Evolutionary conservation across 306 rosid genomes (phyloP), one percentile per base, ranked within the genome.

Genomic region (Cucumis melo): DNA sequence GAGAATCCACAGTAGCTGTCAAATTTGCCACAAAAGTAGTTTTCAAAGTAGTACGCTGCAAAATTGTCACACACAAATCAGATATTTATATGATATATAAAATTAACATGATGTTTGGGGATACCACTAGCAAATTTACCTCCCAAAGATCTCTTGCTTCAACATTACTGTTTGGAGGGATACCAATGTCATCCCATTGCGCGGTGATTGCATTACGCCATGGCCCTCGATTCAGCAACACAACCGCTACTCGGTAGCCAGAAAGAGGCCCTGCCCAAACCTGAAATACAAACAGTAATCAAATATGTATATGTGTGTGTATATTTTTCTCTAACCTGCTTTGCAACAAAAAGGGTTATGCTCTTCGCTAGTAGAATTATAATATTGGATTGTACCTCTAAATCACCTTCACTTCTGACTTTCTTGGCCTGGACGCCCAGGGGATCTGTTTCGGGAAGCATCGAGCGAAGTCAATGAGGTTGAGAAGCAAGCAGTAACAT

Each of bases 251-350:
- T 77, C 91, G 88, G 80, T 89, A 90, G 21, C 87, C 83, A 21
- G 97, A 83, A 24, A 94, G 96, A 56, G 96, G 96, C 58, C 97
- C 99, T 71, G 96, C 97, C 99, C 99, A 94, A 60, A 89, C 73
- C 99, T 94, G 86, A 82, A 50, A 2, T 4, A 29, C 15, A 17
- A 46, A 48, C 53, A 50, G 41, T 5, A 27, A 55, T 21, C 55
- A 71, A 68, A 44, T 32, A 32, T 32, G 1, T 2, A 32, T 3
- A 32, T 32, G 5, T 32, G 5, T 32, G 5, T 32, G 0, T 27
- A 0, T 10, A 1, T 39, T 68, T 68, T 6, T 8, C 41, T 71
- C 36, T 71, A 16, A 48, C 11, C 19, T 71, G 57, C 38, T 71
- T 16, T 71, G 56, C 36, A 66, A 66, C 29, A 20, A 66, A 66